Conservation (phyloP, 768 basidiomycete genomes). For the Russula olivacea region DNA sequence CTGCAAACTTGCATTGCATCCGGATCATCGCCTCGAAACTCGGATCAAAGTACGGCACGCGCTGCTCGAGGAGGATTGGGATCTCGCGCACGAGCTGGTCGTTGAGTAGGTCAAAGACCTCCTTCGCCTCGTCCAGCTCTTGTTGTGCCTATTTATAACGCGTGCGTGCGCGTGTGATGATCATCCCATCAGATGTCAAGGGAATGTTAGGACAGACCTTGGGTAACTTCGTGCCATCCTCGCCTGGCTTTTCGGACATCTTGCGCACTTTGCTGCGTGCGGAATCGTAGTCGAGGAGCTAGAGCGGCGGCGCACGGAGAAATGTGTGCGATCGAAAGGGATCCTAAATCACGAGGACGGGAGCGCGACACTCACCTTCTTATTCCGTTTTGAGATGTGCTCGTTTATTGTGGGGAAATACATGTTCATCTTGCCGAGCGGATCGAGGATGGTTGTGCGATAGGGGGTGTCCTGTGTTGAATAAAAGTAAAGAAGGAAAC, state of each 20-base stretch:
- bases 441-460: conserved; percentile 91
- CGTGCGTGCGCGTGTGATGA: background rate
- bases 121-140: conserved; percentile 92
- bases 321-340: conserved; percentile 19
- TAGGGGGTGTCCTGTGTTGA: conserved; percentile 83
- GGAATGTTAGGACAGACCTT: conserved; percentile 43
- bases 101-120: conserved; percentile 90
- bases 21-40: conserved; percentile 99
- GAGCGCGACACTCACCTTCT: conserved; percentile 61
- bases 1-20: conserved; percentile 95
- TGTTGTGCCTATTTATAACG: conserved; percentile 66
- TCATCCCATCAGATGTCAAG: background rate
- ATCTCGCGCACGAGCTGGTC: conserved; percentile 87
- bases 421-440: conserved; percentile 92
- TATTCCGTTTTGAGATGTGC: conserved; percentile 89
- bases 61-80: conserved; percentile 87
- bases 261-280: conserved; percentile 88
- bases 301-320: conserved; percentile 3
- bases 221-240: conserved; percentile 88
- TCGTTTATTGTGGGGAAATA: conserved; percentile 94
- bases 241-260: conserved; percentile 83
- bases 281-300: conserved; percentile 95
- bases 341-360: background rate
- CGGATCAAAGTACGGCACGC: conserved; percentile 97
- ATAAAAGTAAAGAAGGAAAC: background rate